Base-by-base conservation (phyloP, 164 flowering plant genomes). In the Nymphaea colorata region DNA sequence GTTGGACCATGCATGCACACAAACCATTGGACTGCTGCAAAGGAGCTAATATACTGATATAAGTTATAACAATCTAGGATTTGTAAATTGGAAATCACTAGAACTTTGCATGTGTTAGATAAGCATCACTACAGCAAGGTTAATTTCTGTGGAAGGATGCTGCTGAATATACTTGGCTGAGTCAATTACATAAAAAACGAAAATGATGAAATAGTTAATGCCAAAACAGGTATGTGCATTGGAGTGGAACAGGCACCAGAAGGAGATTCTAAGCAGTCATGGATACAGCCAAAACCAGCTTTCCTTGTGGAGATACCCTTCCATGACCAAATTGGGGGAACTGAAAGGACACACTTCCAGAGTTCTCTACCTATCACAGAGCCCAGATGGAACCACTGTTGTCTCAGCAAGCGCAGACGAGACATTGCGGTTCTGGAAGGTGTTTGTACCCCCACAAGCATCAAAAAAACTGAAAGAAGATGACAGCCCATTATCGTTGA, bases 211-310 rank as follows among this genome's bases (percentile, higher is more conserved):
- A 51, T 8, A 51, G 14, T 51, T 10, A 15, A 10, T 66, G 51
- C 61, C 43, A 15, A 15, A 67, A 17, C 79, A 85, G 88, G 65
- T 85, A 41, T 79, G 82, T 73, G 85, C 82, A 64, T 70, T 83
- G 66, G 79, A 79, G 62, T 85, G 89, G 89, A 85, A 83, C 73
- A 75, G 77, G 64, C 87, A 85, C 77, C 78, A 78, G 53, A 80
- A 78, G 67, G 87, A 85, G 82, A 76, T 83, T 44, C 41, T 82
- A 63, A 83, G 87, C 47, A 83, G 82, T 6, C 89, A 85, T 72
- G 86, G 87, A 42, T 84, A 53, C 67, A 74, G 77, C 44, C n/a
- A 71, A 41, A 81, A 79, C 74, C 69, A 72, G 61, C 70, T 82
- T 41, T 74, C 80, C 68, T 59, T 86, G 63, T 86, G 90, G 87